Percentiles rank a stretch among this genome's conserved stretches.
phyloP scores from a whole-genome alignment of 2,329 filamentous ascomycete species.

The Gyromitra esculenta region DNA sequence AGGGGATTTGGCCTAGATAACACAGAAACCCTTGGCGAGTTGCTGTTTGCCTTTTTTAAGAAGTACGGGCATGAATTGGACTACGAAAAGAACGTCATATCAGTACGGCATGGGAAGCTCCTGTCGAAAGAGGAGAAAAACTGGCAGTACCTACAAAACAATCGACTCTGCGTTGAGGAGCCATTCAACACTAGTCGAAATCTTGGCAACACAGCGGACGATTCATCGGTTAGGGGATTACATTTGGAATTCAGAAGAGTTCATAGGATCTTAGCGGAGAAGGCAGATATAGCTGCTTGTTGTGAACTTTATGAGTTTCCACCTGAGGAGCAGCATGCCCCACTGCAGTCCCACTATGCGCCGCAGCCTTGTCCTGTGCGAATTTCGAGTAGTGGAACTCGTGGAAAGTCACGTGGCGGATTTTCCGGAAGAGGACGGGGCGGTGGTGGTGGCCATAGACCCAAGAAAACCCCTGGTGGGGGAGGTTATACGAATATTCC shows the following conservation, averaged over 20 bases:
- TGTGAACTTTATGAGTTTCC: conserved; percentile 91
- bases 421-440: conserved; percentile 47
- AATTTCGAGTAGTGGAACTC: conserved; percentile 55
- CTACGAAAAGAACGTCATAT: conserved; percentile 84
- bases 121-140: conserved; percentile 85
- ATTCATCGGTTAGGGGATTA: conserved; percentile 89
- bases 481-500: conserved; percentile 34
- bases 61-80: conserved; percentile 94
- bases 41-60: conserved; percentile 96
- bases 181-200: conserved; percentile 92
- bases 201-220: conserved; percentile 94
- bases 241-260: conserved; percentile 89
- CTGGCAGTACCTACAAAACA: conserved; percentile 82
- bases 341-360: conserved; percentile 53
- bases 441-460: conserved; percentile 24
- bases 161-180: conserved; percentile 92
- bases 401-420: conserved; percentile 51
- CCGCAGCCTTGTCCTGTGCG: conserved; percentile 55
- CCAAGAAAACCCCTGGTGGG: conserved; percentile 37
- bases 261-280: conserved; percentile 79
- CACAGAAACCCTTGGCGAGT: conserved; percentile 79
- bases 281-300: conserved; percentile 78
- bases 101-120: conserved; percentile 81
- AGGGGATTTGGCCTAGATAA: conserved; percentile 80
- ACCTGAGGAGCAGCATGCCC: conserved; percentile 71